A percentile compares a stretch with the other conserved stretches of the same genome.
Evolutionary conservation across 1,139 yeast species (phyloP).

Genomic region (Taphrina populina): DNA sequence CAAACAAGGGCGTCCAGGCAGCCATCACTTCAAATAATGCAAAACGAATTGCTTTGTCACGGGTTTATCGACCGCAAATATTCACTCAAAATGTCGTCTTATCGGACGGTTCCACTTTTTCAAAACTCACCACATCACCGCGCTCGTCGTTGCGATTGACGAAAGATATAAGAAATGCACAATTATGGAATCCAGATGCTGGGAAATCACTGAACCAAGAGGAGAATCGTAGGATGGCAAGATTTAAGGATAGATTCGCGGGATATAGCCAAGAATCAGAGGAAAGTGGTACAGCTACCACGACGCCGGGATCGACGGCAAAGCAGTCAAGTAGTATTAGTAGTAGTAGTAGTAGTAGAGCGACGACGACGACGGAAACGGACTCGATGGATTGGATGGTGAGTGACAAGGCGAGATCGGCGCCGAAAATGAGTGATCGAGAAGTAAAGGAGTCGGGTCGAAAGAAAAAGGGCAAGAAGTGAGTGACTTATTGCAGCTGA

Average conservation of each 20-base stretch:
- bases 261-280: not conserved
- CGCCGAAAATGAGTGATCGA: slow-evolving; percentile 31
- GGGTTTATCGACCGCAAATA: slow-evolving; percentile 24
- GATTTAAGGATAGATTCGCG: slow-evolving; percentile 32
- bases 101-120: slow-evolving; percentile 35
- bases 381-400: slow-evolving; percentile 34
- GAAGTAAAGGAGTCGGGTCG: slow-evolving; percentile 24
- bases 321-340: not conserved
- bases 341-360: not conserved
- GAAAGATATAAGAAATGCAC: slow-evolving; percentile 34
- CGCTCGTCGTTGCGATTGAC: slow-evolving; percentile 32
- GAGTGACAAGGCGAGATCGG: slow-evolving; percentile 12
- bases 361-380: not conserved
- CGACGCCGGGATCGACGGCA: slow-evolving; percentile 3
- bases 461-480: slow-evolving; percentile 32
- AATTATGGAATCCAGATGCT: slow-evolving; percentile 33
- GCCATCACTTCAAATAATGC: not conserved
- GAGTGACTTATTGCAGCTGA: too few species aligned
- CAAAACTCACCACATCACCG: slow-evolving; percentile 34
- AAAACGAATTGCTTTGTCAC: slow-evolving; percentile 2
- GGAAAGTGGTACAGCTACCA: not conserved
- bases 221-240: slow-evolving; percentile 32
- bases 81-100: slow-evolving; percentile 32
- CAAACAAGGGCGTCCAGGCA: not conserved
- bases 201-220: slow-evolving; percentile 28